Conservation (phyloP, 1,139 yeast genomes). For the Kluyveromyces sp. region DNA sequence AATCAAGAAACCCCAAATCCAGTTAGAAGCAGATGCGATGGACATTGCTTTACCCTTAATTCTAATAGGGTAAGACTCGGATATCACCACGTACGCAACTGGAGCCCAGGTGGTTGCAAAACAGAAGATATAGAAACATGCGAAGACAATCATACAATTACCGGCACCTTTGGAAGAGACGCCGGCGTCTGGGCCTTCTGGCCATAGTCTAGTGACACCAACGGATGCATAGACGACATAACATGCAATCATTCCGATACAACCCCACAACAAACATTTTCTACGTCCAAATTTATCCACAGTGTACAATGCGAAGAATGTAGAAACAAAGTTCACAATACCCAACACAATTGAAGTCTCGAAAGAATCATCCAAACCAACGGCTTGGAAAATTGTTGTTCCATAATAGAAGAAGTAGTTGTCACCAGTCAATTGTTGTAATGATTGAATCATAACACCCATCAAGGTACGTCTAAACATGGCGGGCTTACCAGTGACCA, state of each 20-base stretch:
- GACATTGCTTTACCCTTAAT: constrained; percentile 76
- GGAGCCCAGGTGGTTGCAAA: constrained; percentile 87
- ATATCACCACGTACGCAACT: constrained; percentile 60
- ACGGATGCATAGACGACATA: constrained; percentile 54
- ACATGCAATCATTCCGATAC: constrained; percentile 51
- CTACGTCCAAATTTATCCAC: constrained; percentile 65
- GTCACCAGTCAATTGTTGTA: constrained; percentile 70
- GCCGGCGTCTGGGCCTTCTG: constrained; percentile 35
- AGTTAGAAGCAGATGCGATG: constrained; percentile 63
- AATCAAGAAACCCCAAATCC: constrained; percentile 74
- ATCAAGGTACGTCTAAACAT: constrained; percentile 55
- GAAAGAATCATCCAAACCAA: constrained; percentile 61
- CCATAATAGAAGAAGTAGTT: constrained; percentile 72
- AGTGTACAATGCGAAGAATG: constrained; percentile 53
- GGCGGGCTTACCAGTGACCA: constrained; percentile 57
- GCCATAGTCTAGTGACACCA: constrained; percentile 53
- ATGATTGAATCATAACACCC: constrained; percentile 58
- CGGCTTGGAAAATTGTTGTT: constrained; percentile 61
- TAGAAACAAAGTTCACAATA: constrained; percentile 63
- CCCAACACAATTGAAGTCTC: constrained; percentile 65
- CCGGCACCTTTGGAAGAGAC: constrained; percentile 46
- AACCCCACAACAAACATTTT: constrained; percentile 50
- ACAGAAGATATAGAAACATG: constrained; percentile 71
- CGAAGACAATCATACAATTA: constrained; percentile 68
- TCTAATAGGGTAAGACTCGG: constrained; percentile 75